These are phyloP conservation scores for Oxalis stricta DNA, from an alignment of 441 rosid species.

Conservation along the genomic window DNA sequence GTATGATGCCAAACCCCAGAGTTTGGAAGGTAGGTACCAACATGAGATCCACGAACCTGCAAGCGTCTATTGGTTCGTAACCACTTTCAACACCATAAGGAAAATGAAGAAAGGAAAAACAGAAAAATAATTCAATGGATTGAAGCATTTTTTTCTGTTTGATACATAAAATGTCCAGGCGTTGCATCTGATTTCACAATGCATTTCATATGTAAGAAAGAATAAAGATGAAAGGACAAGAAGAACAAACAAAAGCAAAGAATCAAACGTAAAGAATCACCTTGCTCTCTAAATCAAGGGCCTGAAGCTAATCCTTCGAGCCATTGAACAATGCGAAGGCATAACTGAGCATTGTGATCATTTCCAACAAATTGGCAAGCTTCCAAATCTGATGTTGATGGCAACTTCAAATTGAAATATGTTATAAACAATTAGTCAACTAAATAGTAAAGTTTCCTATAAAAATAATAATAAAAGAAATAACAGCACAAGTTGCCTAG, in stretches of 20 bases:
- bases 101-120: too few species aligned
- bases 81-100: too few species aligned
- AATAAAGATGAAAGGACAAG: too few species aligned
- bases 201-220: too few species aligned
- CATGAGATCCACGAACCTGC: constrained; percentile 90
- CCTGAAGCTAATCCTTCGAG: constrained; percentile 94
- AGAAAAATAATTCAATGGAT: background rate
- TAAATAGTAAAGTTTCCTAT: background rate
- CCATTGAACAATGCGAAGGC: constrained; percentile 95
- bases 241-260: constrained; percentile 2
- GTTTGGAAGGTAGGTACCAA: constrained; percentile 86
- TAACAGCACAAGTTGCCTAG: too few species aligned
- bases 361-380: constrained; percentile 81
- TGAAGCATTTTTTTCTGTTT: too few species aligned
- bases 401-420: constrained; percentile 35
- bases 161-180: too few species aligned
- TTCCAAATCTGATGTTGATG: constrained; percentile 93
- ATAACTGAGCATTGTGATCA: constrained; percentile 82
- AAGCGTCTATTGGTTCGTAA: constrained; percentile 8
- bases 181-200: too few species aligned
- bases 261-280: constrained; percentile 21
- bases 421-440: background rate
- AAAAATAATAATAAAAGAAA: too few species aligned
- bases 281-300: constrained; percentile 92
- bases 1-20: constrained; percentile 97